Conservation (phyloP, 225 moss, liverwort and hornwort species). For the Polytrichum commune region DNA sequence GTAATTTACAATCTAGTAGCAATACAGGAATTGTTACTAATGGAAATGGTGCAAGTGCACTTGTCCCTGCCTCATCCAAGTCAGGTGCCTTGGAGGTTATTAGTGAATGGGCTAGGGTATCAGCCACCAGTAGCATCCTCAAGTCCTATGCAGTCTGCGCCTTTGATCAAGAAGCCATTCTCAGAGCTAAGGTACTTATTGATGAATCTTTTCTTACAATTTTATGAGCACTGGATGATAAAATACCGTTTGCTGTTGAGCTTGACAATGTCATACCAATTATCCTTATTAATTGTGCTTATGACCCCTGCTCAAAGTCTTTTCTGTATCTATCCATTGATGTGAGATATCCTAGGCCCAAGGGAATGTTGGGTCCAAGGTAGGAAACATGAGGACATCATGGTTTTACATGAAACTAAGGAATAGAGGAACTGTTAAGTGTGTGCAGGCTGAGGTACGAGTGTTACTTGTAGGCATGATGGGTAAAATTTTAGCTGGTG, state of each 20-base stretch:
- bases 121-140: constrained; percentile 58
- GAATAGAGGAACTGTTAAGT: constrained; percentile 5
- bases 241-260: no score
- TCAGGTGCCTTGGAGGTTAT: constrained; percentile 76
- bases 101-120: constrained; percentile 60
- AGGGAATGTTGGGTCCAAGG: no score
- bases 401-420: no score
- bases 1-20: constrained; percentile 21
- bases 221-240: no score
- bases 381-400: no score
- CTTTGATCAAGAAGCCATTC: constrained; percentile 60
- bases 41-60: constrained; percentile 22
- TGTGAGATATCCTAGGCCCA: no score
- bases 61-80: constrained; percentile 34
- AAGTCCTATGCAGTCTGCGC: constrained; percentile 68
- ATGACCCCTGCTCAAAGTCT: no score
- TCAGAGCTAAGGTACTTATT: constrained; percentile 67
- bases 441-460: constrained; percentile 75
- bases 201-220: background rate
- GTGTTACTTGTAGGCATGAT: constrained; percentile 83
- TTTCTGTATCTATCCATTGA: no score
- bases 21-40: constrained; percentile 16
- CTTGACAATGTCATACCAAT: no score
- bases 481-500: constrained; percentile 78
- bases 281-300: no score